These are phyloP conservation scores for Protomyces gravidus DNA, from an alignment of 1,139 yeast species.

Conservation along the genomic window DNA sequence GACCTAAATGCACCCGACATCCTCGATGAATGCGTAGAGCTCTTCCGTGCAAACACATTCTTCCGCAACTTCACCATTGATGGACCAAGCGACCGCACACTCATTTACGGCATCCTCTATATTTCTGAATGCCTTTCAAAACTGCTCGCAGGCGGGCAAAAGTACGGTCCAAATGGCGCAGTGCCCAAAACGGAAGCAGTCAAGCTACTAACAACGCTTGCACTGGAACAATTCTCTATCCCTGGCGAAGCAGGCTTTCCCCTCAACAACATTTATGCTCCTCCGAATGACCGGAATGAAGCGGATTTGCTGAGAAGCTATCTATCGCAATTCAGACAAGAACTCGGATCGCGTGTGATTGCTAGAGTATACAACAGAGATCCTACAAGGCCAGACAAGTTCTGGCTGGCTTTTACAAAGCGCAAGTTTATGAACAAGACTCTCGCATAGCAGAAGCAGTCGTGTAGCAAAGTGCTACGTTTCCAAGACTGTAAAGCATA, in stretches of 20 bases:
- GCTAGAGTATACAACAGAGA: slow-evolving; percentile 56
- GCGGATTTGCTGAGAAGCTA: slow-evolving; percentile 72
- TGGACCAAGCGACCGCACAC: slow-evolving; percentile 90
- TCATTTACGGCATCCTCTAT: slow-evolving; percentile 90
- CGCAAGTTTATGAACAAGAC: slow-evolving; percentile 68
- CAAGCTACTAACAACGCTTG: slow-evolving; percentile 68
- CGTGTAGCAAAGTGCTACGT: not conserved
- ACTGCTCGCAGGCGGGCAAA: slow-evolving; percentile 39
- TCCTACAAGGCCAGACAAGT: slow-evolving; percentile 53
- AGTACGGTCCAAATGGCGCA: slow-evolving; percentile 38
- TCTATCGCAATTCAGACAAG: slow-evolving; percentile 90
- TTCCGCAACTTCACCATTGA: slow-evolving; percentile 95
- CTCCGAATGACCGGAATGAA: slow-evolving; percentile 71
- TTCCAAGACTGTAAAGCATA: not conserved
- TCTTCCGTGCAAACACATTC: slow-evolving; percentile 92
- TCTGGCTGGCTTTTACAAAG: slow-evolving; percentile 93
- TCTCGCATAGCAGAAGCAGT: not conserved
- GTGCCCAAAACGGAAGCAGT: slow-evolving; percentile 58
- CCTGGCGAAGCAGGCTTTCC: slow-evolving; percentile 98
- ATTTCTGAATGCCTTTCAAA: slow-evolving; percentile 77
- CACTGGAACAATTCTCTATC: slow-evolving; percentile 79
- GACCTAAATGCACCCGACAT: slow-evolving; percentile 66
- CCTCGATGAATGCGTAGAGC: slow-evolving; percentile 81
- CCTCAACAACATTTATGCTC: slow-evolving; percentile 70
- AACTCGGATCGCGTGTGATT: slow-evolving; percentile 74